Evolutionary conservation across 306 rosid species (phyloP), one percentile per base, ranked within the genome.

Genomic region (Glycyrrhiza uralensis): DNA sequence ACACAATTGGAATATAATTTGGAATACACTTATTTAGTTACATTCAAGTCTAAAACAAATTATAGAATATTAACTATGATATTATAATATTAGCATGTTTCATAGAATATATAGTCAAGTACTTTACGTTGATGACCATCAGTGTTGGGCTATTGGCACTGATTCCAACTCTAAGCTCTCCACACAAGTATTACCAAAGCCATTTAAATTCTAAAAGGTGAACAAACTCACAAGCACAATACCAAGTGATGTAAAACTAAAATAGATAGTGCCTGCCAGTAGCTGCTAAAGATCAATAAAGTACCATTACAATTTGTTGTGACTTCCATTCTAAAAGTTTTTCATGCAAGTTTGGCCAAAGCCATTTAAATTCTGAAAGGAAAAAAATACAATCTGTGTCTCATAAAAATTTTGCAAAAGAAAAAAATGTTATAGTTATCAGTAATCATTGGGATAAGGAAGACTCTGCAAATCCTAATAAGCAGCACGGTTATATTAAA

Each of bases 21-120:
- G 60, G 55, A 7, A 8, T 14, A 18, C 39, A 12, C 23, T 33
- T 54, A 19, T 62, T 47, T 11, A 14, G 18, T 44, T 15, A 1
- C 79, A 69, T 69, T 19, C 26, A 49, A 49, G 11, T 19, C 56
- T 51, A 49, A 15, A 66, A 66, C 58, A 45, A 65, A 66, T 15
- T 15, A 2, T 32, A 57, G 23, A 30, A 28, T 29, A 29, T 29
- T 57, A 29, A 12, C 19, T 2, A 2, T 42, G 17, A 29, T 14
- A 50, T 20, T 50, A 8, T 51, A 49, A 49, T 17, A 15, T 15
- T 1, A 47, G 4, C n/a, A 36, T 19, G 20, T 20, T 19, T 49
- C 0, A 49, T 49, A 49, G 28, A 49, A 20, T 20, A 18, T 19
- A 9, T 0, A 18, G 13, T 20, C 29, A 20, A n/a, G n/a, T n/a